Conservation (phyloP, 192 early-diverging fungal genomes). For the Gaertneriomyces sp. region DNA sequence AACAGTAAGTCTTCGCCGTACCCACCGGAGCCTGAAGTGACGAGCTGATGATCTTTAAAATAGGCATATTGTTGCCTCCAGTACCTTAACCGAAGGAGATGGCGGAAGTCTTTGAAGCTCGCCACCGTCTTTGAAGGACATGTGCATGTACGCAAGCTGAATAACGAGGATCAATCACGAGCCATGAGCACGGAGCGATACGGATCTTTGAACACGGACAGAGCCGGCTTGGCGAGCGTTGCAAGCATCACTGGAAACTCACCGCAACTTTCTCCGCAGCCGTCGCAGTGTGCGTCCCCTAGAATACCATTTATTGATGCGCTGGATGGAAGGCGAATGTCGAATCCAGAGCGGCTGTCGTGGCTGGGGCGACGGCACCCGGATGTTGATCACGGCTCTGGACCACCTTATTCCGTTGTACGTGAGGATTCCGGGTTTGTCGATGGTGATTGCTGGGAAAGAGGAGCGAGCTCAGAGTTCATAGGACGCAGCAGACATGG, state of each 20-base stretch:
- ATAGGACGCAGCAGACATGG: conserved; percentile 2
- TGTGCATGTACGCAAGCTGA: conserved; percentile 5
- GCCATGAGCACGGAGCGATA: too few relatives aligned
- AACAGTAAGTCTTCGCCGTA: conserved; percentile 12
- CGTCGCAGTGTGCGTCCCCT: too few relatives aligned
- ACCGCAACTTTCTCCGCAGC: too few relatives aligned
- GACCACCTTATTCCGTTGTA: background rate
- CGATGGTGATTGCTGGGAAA: background rate
- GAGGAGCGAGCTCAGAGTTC: background rate
- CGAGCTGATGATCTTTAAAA: background rate
- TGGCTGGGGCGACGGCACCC: background rate
- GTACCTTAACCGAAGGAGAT: conserved; percentile 36
- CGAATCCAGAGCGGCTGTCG: conserved; percentile 20
- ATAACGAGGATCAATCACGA: too few relatives aligned
- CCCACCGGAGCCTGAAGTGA: too few relatives aligned
- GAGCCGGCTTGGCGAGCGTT: too few relatives aligned
- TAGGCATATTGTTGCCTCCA: conserved; percentile 41
- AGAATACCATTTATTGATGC: conserved; percentile 6
- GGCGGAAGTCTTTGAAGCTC: conserved; percentile 30
- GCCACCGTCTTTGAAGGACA: conserved; percentile 32
- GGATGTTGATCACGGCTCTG: conserved; percentile 6
- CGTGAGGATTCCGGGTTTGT: background rate
- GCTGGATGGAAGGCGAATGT: conserved; percentile 23
- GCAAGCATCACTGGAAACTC: too few relatives aligned
- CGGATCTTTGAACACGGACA: too few relatives aligned